These are phyloP conservation scores for Eimeria maxima DNA, from an alignment of 169 alveolate genomes.

Conservation along the genomic window DNA sequence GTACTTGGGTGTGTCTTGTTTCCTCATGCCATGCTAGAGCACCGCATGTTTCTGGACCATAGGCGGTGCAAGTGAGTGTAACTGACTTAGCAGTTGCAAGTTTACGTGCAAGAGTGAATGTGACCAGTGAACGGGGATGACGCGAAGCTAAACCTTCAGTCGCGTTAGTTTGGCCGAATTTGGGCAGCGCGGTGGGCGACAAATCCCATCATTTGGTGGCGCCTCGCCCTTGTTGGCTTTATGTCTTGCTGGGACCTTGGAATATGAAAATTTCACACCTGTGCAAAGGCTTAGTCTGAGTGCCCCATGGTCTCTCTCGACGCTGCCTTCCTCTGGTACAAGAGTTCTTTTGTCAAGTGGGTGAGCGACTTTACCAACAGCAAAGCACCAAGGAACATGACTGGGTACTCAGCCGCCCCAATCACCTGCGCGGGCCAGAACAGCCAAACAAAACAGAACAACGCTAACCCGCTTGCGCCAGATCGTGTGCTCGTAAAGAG, in stretches of 20 bases:
- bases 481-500: neutral
- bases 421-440: slow-evolving; percentile 29
- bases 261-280: neutral
- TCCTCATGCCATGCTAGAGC: neutral
- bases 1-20: neutral
- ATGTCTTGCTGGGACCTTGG: neutral
- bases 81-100: neutral
- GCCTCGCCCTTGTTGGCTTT: neutral
- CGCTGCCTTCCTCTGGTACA: slow-evolving; percentile 53
- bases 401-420: slow-evolving; percentile 67
- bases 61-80: neutral
- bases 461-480: neutral
- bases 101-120: neutral
- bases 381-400: slow-evolving; percentile 60
- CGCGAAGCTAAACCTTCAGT: neutral
- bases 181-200: neutral
- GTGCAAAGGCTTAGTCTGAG: neutral
- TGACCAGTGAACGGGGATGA: neutral
- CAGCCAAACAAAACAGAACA: neutral
- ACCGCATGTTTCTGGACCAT: neutral
- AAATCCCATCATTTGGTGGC: neutral
- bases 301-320: neutral
- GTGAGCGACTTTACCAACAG: slow-evolving; percentile 54
- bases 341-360: slow-evolving; percentile 38
- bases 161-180: neutral